Base-by-base conservation (phyloP, 306 rosid genomes). In the Cicer judaicum region DNA sequence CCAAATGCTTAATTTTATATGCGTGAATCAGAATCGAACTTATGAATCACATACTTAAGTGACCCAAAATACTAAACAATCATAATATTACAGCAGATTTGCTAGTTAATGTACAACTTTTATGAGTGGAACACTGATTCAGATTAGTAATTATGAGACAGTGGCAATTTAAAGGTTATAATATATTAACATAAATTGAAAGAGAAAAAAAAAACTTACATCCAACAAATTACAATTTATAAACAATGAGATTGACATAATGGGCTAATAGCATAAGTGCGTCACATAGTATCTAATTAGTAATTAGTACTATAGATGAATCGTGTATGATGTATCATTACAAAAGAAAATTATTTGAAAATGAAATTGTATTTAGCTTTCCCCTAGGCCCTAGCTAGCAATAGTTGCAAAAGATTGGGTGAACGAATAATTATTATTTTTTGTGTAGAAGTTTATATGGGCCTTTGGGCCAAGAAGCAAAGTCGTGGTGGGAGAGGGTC, bases 381-480 rank as follows among this genome's bases (percentile, higher is more conserved):
- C 47, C 43, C 11, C 18, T 36, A 40, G 36, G 43, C 43, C 11
- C 18, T 36, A 40, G 36, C 67, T 81, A 92, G 83, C 87, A 89
- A 60, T 60, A 78, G 90, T 84, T 48, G 93, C 86, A 6, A 93
- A 81, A 14, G 96, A 84, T 59, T 88, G 85, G 29, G 84, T 76
- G 68, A 83, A 85, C 7, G 87, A 75, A 9, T 77, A 64, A 29
- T 29, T 77, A 63, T 62, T 86, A 21, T 47, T 80, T 42, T 68
- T 85, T 42, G 38, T 42, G 50, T 73, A 84, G 50, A 86, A 75
- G 72, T 36, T 87, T 72, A 2, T 63, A 43, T 70, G 77, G 76
- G 74, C 47, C 81, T 90, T 44, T 77, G 72, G 34, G 63, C 70
- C 76, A n/a, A 73, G 42, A 12, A 72, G 43, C 71, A 79, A 66